Evolutionary conservation across 2,329 filamentous ascomycete species (phyloP), one percentile per base, ranked within the genome.

Genomic region (Cadophora luteo-olivacea): DNA sequence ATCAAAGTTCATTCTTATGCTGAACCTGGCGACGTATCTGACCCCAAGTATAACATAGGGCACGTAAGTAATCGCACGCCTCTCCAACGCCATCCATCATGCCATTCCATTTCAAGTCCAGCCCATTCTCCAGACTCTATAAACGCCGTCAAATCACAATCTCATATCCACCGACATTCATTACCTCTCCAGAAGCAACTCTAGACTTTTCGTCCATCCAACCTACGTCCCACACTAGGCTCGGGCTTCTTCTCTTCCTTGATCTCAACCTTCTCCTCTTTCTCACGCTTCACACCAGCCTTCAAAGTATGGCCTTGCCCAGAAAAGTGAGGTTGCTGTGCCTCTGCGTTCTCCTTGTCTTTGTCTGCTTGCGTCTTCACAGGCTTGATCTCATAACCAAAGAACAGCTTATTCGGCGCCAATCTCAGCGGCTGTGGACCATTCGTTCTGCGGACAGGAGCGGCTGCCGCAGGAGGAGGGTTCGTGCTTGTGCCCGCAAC

Each of bases 361-460:
- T 89, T 89, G 68, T 93, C 89, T 45, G 88, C 91, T 67, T 91
- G 89, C 9, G 92, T 92, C 83, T 93, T 94, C 52, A 97, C 85
- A 0, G 95, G 95, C 79, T 92, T 97, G 78, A 97, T 87, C 76
- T 97, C 91, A 77, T 98, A 99, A 3, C 96, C 96, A 72, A 99
- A 97, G 84, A 99, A 99, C 4, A 99, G 85, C 81, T 97, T 97
- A 75, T 96, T 96, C 0, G 92, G 91, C 0, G 93, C 87, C 63
- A 99, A 80, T 33, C 96, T 87, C 8, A 99, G 85, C 3, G 95
- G 94, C 77, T 96, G 92, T 0, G 95, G 94, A 0, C 94, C 94
- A 72, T 95, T 94, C 16, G 85, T 89, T 70, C 87, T 82, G 61
- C 83, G 78, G 4, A 77, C 74, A 12, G 80, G 70, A 80, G 80